Conservation (phyloP, 2,329 filamentous ascomycete genomes). For the Calonectria henricotiae region DNA sequence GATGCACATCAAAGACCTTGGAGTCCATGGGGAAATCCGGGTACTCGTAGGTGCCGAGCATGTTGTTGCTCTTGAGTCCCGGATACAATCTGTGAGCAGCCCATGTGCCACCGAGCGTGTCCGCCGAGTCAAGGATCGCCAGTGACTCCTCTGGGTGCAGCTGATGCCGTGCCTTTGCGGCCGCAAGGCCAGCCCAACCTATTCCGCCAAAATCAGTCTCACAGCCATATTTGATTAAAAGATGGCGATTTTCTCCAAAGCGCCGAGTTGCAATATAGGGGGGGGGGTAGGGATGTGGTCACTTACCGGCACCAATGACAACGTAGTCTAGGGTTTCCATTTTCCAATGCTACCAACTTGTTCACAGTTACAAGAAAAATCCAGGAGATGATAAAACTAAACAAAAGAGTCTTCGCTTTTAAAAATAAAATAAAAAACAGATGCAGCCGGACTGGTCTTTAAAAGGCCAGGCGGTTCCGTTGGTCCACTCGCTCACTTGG, state of each 20-base stretch:
- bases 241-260: conserved; percentile 19
- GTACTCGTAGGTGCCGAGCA: conserved; percentile 81
- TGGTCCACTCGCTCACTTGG: not conserved
- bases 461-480: conserved; percentile 7
- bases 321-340: conserved; percentile 66
- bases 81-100: conserved; percentile 77
- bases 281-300: not conserved
- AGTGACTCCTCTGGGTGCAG: conserved; percentile 73
- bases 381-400: not conserved
- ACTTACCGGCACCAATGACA: conserved; percentile 71
- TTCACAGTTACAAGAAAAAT: not conserved
- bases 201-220: conserved; percentile 23
- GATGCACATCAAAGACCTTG: conserved; percentile 66
- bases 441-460: conserved; percentile 36
- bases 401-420: not conserved
- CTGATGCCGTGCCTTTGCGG: conserved; percentile 75
- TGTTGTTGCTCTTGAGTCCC: conserved; percentile 82
- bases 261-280: conserved; percentile 8
- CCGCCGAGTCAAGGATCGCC: conserved; percentile 71
- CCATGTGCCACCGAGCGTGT: conserved; percentile 80
- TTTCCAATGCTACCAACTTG: conserved; percentile 13
- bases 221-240: not conserved
- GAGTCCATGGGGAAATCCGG: conserved; percentile 81
- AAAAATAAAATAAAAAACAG: not conserved
- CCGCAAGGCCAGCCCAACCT: conserved; percentile 70